These are phyloP conservation scores for Diplotaxis tenuifolia DNA, from an alignment of 345 rosid species.

Conservation along the genomic window DNA sequence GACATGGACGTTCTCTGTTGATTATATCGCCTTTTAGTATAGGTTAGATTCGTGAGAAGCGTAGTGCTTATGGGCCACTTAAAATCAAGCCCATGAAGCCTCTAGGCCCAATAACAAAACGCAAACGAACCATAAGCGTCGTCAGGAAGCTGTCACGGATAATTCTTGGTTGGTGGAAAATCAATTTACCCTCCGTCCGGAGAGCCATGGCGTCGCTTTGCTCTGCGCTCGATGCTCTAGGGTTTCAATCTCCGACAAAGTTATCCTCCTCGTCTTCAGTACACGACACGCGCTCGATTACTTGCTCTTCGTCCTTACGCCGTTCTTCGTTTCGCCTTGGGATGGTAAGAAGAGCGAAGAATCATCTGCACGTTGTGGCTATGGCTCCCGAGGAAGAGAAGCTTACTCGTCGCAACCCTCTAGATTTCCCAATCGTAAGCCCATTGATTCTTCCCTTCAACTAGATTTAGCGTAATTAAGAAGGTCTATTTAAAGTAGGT, in stretches of 20 bases:
- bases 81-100: background rate
- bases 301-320: slow-evolving; percentile 10
- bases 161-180: slow-evolving; percentile 35
- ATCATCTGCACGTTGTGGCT: slow-evolving; percentile 44
- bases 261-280: too few species aligned
- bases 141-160: slow-evolving; percentile 13
- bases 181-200: background rate
- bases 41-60: too few species aligned
- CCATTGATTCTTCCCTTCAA: background rate
- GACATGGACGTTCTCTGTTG: too few species aligned
- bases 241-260: too few species aligned
- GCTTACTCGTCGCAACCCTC: slow-evolving; percentile 64
- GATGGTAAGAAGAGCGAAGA: slow-evolving; percentile 27
- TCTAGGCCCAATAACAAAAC: background rate
- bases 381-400: slow-evolving; percentile 83
- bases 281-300: too few species aligned
- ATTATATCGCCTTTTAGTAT: too few species aligned
- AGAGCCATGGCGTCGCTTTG: slow-evolving; percentile 40
- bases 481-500: background rate
- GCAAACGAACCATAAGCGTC: slow-evolving; percentile 16
- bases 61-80: background rate
- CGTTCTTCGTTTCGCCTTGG: slow-evolving; percentile 15
- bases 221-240: too few species aligned
- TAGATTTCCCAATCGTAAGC: slow-evolving; percentile 70
- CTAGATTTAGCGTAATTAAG: background rate